These are phyloP conservation scores for Pulveroboletus sp. DNA, from an alignment of 768 basidiomycete species.

Conservation along the genomic window DNA sequence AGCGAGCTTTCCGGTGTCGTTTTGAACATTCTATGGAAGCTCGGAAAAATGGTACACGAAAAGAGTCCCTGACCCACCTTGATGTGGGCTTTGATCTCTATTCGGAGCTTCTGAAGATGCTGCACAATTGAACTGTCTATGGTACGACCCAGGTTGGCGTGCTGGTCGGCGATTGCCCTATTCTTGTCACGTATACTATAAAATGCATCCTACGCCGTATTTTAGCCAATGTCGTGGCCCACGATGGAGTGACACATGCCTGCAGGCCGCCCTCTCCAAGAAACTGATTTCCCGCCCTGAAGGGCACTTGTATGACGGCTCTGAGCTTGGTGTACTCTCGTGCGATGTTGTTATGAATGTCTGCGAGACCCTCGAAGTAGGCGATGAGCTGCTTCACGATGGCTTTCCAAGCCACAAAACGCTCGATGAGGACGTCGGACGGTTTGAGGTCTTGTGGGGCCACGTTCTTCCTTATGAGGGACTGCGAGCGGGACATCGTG, in stretches of 20 bases:
- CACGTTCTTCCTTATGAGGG: slow-evolving; percentile 92
- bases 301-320: slow-evolving; percentile 95
- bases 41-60: background rate
- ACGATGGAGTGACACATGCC: slow-evolving; percentile 35
- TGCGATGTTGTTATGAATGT: slow-evolving; percentile 94
- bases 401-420: slow-evolving; percentile 90
- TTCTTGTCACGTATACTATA: slow-evolving; percentile 93
- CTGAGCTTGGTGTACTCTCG: slow-evolving; percentile 90
- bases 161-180: slow-evolving; percentile 88
- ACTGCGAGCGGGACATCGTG: slow-evolving; percentile 73
- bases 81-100: slow-evolving; percentile 97
- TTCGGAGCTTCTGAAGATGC: slow-evolving; percentile 90
- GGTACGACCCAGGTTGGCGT: slow-evolving; percentile 92
- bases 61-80: slow-evolving; percentile 47
- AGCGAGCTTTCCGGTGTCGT: slow-evolving; percentile 91
- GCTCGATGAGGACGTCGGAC: slow-evolving; percentile 94
- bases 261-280: slow-evolving; percentile 96
- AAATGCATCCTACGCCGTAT: slow-evolving; percentile 68
- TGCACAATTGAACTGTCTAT: slow-evolving; percentile 97
- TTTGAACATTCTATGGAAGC: slow-evolving; percentile 75
- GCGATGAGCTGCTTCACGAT: slow-evolving; percentile 95
- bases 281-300: slow-evolving; percentile 94
- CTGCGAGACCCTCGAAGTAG: slow-evolving; percentile 64
- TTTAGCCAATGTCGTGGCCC: background rate
- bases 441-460: slow-evolving; percentile 87